phyloP scores from a whole-genome alignment of 345 rosid genomes.

The Aegle marmelos region DNA sequence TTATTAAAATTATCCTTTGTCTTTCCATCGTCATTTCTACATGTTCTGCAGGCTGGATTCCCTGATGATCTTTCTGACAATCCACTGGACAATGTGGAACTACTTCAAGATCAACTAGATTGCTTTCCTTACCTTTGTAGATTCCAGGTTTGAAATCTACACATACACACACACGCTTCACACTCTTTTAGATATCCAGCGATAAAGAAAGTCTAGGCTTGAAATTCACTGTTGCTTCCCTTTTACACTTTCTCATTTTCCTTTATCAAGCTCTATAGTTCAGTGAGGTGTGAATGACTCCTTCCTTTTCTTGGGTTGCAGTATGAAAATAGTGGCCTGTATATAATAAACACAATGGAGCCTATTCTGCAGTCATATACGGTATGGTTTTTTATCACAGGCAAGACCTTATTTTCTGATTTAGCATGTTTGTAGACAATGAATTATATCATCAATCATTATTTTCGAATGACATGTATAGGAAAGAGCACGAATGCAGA shows the following conservation, averaged over 20 bases:
- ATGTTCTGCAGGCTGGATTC: slow-evolving; percentile 59
- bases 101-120: slow-evolving; percentile 97
- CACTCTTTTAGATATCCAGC: slow-evolving; percentile 6
- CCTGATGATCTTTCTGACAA: slow-evolving; percentile 81
- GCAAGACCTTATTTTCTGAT: slow-evolving; percentile 7
- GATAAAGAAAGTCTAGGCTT: slow-evolving; percentile 5
- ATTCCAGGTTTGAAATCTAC: slow-evolving; percentile 69
- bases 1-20: not conserved
- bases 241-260: not conserved
- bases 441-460: slow-evolving; percentile 3
- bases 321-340: slow-evolving; percentile 88
- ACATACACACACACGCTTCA: not conserved
- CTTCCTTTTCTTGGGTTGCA: slow-evolving; percentile 30
- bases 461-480: slow-evolving; percentile 28
- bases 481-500: slow-evolving; percentile 75
- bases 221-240: not conserved
- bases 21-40: slow-evolving; percentile 8
- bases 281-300: slow-evolving; percentile 8
- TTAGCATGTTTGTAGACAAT: not conserved
- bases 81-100: slow-evolving; percentile 95
- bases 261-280: not conserved
- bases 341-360: slow-evolving; percentile 84
- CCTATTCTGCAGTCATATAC: slow-evolving; percentile 91
- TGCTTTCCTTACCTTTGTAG: slow-evolving; percentile 96
- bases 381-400: slow-evolving; percentile 42